phyloP scores from a whole-genome alignment of 169 alveolate genomes.

The Toxoplasma gondii region DNA sequence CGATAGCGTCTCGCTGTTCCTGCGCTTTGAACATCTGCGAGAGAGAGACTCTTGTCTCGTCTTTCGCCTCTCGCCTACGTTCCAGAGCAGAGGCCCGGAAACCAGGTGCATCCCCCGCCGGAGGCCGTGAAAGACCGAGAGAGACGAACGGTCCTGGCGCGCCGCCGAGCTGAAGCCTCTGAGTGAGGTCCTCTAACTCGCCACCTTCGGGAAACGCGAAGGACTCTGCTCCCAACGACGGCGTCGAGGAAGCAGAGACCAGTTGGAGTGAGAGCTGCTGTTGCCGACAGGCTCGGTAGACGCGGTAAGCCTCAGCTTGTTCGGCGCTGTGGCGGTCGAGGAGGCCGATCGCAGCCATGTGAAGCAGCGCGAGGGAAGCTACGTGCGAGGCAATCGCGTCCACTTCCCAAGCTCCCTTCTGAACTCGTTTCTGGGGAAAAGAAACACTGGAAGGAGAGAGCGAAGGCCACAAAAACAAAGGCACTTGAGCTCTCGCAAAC shows the following conservation, averaged over 20 bases:
- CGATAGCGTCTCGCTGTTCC: neutral
- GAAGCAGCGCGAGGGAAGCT: conserved; percentile 23
- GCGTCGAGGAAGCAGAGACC: neutral
- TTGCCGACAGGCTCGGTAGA: conserved; percentile 2
- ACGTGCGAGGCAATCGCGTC: neutral
- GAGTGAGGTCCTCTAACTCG: no score
- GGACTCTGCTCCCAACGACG: neutral
- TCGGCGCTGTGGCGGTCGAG: conserved; percentile 30
- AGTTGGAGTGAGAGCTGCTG: neutral
- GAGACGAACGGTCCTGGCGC: neutral
- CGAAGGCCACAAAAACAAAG: neutral
- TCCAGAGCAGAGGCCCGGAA: neutral
- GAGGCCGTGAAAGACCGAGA: neutral
- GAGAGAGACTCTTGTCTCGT: neutral
- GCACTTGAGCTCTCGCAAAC: neutral
- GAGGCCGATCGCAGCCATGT: conserved; percentile 24
- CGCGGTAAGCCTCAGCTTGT: conserved; percentile 28
- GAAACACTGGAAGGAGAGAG: neutral
- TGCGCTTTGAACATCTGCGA: neutral
- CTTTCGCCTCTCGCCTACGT: neutral
- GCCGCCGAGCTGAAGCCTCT: neutral
- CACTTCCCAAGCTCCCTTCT: neutral
- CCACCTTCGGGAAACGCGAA: neutral
- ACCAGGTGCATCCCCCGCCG: neutral
- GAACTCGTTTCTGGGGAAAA: neutral